A percentile compares a stretch with the other conserved stretches of the same genome.
Evolutionary conservation across 768 basidiomycete species (phyloP).

Genomic region (Tubosaeta sp.): DNA sequence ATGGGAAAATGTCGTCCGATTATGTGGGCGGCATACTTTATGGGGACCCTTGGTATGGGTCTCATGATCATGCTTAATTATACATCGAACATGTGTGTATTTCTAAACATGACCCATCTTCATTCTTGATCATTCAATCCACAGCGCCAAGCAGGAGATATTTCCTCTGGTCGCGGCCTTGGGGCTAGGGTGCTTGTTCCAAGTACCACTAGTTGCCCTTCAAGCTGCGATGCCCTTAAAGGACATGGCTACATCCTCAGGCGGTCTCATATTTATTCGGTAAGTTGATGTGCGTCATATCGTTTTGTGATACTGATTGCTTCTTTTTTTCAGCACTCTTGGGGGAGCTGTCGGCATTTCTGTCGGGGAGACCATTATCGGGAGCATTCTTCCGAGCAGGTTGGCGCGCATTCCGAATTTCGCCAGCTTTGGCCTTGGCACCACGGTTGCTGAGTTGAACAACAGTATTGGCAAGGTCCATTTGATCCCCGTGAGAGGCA

Average conservation of each 20-base stretch:
- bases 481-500: constrained; percentile 17
- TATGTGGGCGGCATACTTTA: constrained; percentile 57
- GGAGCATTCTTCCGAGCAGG: constrained; percentile 43
- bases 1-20: constrained; percentile 55
- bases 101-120: neutral
- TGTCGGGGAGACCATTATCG: constrained; percentile 66
- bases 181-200: constrained; percentile 65
- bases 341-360: constrained; percentile 79
- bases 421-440: constrained; percentile 28
- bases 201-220: constrained; percentile 63
- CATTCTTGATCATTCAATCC: constrained; percentile 5
- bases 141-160: constrained; percentile 58
- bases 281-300: constrained; percentile 20
- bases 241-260: constrained; percentile 82
- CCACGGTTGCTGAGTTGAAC: constrained; percentile 40
- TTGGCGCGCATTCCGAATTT: constrained; percentile 33
- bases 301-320: neutral
- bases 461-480: constrained; percentile 44
- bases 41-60: constrained; percentile 63
- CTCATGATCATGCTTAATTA: constrained; percentile 70
- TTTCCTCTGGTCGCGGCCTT: constrained; percentile 64
- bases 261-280: constrained; percentile 68
- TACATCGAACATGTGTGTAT: constrained; percentile 36
- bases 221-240: constrained; percentile 86
- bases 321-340: constrained; percentile 42